Conservation (phyloP, 2,329 filamentous ascomycete genomes). For the Nectriaceae sp. region DNA sequence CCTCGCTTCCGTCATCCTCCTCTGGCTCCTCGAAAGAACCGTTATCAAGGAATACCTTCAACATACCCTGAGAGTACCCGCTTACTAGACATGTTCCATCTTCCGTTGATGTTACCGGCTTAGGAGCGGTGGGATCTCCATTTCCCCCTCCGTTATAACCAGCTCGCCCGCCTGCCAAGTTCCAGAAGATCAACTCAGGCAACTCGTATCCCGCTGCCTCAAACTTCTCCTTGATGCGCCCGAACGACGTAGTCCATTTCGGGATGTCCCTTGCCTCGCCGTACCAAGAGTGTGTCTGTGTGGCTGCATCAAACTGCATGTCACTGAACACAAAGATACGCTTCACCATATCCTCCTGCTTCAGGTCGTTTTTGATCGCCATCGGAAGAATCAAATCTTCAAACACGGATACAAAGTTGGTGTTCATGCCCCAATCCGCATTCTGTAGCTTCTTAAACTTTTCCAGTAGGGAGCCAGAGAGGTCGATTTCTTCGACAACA, state of each 20-base stretch:
- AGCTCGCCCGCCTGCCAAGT: slow-evolving; percentile 47
- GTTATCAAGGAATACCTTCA: slow-evolving; percentile 58
- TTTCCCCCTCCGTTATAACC: slow-evolving; percentile 21
- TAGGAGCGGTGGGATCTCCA: slow-evolving; percentile 40
- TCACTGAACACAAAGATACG: slow-evolving; percentile 62
- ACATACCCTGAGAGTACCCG: slow-evolving; percentile 58
- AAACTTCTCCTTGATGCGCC: slow-evolving; percentile 49
- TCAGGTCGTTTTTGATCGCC: slow-evolving; percentile 50
- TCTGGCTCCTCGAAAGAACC: slow-evolving; percentile 47
- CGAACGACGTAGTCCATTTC: slow-evolving; percentile 48
- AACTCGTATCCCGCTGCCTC: slow-evolving; percentile 55
- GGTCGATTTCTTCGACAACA: slow-evolving; percentile 41
- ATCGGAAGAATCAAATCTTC: slow-evolving; percentile 54
- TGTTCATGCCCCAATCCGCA: slow-evolving; percentile 44
- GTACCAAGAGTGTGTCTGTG: neutral
- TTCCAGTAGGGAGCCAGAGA: slow-evolving; percentile 38
- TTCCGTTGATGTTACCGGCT: slow-evolving; percentile 49
- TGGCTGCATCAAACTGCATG: slow-evolving; percentile 58
- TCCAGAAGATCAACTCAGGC: slow-evolving; percentile 63
- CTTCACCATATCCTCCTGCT: slow-evolving; percentile 61
- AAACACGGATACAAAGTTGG: slow-evolving; percentile 58
- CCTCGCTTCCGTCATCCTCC: slow-evolving; percentile 38
- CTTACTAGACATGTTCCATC: slow-evolving; percentile 51
- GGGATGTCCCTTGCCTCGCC: neutral
- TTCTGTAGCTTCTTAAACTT: slow-evolving; percentile 39